A percentile compares a stretch with the other conserved stretches of the same genome.
Evolutionary conservation across 805 yeast species (phyloP).

Genomic region (Candida schatavii): DNA sequence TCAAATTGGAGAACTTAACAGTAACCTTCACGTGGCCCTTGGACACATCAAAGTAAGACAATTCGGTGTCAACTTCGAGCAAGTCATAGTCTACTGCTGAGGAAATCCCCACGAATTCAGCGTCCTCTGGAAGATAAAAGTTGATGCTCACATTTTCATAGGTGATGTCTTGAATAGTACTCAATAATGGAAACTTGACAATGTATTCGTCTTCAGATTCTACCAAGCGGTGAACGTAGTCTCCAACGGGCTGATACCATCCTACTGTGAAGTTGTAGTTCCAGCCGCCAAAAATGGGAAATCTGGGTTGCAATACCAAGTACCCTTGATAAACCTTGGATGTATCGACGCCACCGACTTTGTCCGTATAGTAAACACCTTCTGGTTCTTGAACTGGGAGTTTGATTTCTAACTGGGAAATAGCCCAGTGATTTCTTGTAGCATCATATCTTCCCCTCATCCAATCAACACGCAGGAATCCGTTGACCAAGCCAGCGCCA

Average conservation of each 20-base stretch:
- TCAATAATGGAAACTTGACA: conserved; percentile 66
- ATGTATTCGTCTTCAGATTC: conserved; percentile 49
- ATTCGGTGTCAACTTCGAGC: conserved; percentile 31
- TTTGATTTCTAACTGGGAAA: conserved; percentile 58
- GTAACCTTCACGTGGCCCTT: conserved; percentile 77
- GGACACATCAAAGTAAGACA: conserved; percentile 69
- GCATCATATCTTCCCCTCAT: conserved; percentile 52
- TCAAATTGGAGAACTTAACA: conserved; percentile 55
- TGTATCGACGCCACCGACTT: conserved; percentile 91
- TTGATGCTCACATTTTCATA: conserved; percentile 61
- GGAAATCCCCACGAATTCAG: conserved; percentile 53
- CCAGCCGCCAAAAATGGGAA: conserved; percentile 97
- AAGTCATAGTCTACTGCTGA: conserved; percentile 49
- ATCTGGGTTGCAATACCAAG: conserved; percentile 75
- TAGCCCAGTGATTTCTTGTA: conserved; percentile 52
- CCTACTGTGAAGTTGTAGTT: conserved; percentile 91
- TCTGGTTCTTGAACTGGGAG: conserved; percentile 39
- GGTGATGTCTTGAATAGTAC: conserved; percentile 66
- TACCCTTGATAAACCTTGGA: conserved; percentile 44
- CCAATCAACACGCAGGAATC: conserved; percentile 81
- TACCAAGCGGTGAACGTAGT: conserved; percentile 45
- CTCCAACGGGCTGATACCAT: conserved; percentile 66
- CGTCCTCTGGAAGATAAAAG: conserved; percentile 84
- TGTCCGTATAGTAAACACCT: conserved; percentile 79
- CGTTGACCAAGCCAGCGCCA: conserved; percentile 66